phyloP scores from a whole-genome alignment of 306 rosid genomes.

The Quercus bicolor region DNA sequence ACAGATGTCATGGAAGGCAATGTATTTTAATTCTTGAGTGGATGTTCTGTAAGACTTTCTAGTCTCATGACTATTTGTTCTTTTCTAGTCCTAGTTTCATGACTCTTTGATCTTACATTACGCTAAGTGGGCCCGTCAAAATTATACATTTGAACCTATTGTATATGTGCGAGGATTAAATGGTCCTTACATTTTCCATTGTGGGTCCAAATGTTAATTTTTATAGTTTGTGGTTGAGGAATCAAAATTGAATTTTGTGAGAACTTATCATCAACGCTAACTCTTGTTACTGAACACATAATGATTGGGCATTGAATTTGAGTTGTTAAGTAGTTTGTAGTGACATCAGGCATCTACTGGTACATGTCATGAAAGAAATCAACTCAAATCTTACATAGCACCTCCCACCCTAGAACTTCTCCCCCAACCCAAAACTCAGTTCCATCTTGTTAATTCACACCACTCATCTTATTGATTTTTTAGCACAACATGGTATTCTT shows the following conservation, averaged over 20 bases:
- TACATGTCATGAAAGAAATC: not conserved
- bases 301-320: not conserved
- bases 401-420: not conserved
- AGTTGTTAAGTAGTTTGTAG: not conserved
- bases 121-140: not conserved
- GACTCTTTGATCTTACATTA: not conserved
- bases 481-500: no score
- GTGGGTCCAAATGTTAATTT: slow-evolving; percentile 1
- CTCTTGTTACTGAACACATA: not conserved
- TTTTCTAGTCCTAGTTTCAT: not conserved
- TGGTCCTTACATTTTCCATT: not conserved
- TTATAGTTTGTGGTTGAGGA: not conserved
- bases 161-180: not conserved
- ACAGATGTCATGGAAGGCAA: not conserved
- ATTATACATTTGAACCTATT: not conserved
- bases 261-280: not conserved
- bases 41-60: not conserved
- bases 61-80: not conserved
- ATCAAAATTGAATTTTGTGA: not conserved
- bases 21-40: not conserved
- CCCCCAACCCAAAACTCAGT: not conserved
- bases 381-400: not conserved
- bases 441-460: not conserved
- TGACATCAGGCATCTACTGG: no score
- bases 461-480: no score